Percentiles rank a stretch among this genome's conserved stretches.
Evolutionary conservation across 208 protist species (phyloP).

Genomic region (Herpetomonas muscarum): DNA sequence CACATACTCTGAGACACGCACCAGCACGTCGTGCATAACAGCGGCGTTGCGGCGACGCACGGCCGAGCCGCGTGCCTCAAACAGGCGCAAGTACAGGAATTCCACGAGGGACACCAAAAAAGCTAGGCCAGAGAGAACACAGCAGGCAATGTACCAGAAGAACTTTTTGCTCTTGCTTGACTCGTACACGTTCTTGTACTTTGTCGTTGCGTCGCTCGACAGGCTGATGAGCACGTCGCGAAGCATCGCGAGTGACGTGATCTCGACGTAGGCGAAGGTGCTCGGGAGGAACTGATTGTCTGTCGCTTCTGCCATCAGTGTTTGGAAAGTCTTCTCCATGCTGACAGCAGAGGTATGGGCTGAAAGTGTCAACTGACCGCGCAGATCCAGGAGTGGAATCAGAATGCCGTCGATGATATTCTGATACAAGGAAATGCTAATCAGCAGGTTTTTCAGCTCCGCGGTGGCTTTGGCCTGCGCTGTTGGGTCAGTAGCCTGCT

Average conservation of each 20-base stretch:
- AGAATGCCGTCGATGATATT: slow-evolving; percentile 5
- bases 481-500: background rate
- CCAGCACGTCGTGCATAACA: slow-evolving; percentile 25
- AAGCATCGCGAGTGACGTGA: background rate
- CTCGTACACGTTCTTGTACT: background rate
- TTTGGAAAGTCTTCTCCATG: background rate
- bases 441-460: slow-evolving; percentile 5
- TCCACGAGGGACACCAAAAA: slow-evolving; percentile 12
- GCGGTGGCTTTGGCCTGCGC: background rate
- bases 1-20: slow-evolving; percentile 16
- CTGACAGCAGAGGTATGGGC: background rate
- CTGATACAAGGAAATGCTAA: slow-evolving; percentile 7
- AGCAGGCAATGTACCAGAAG: background rate
- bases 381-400: slow-evolving; percentile 2
- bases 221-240: background rate
- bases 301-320: slow-evolving; percentile 7
- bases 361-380: background rate
- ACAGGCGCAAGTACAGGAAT: slow-evolving; percentile 9
- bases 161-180: background rate
- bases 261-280: background rate
- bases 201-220: too few species aligned
- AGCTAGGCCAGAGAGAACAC: slow-evolving; percentile 6
- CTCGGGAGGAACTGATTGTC: slow-evolving; percentile 1
- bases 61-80: slow-evolving; percentile 2
- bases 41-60: background rate